Percentiles rank a stretch among this genome's conserved stretches.
These are phyloP conservation scores for Bonia amplexicaulis DNA, from an alignment of 176 grass and related monocot species.

Conservation along the genomic window DNA sequence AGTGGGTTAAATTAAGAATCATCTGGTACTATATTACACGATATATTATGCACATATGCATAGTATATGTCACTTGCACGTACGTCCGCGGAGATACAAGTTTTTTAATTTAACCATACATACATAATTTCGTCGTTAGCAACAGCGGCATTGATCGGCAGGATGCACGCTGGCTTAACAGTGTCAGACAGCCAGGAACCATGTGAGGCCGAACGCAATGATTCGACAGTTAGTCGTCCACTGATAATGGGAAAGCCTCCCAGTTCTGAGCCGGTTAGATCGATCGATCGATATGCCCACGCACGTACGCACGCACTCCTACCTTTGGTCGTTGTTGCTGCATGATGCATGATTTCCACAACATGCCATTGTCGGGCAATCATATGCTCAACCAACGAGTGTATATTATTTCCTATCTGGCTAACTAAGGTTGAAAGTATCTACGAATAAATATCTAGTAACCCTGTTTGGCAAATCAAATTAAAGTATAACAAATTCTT, in stretches of 20 bases:
- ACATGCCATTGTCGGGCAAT: conserved; percentile 33
- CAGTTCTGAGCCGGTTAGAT: conserved; percentile 18
- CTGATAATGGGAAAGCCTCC: neutral
- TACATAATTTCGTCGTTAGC: neutral
- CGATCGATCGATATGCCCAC: neutral
- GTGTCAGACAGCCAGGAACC: neutral
- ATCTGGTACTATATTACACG: neutral
- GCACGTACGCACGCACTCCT: conserved; percentile 16
- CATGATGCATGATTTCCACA: conserved; percentile 28
- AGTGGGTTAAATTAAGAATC: neutral
- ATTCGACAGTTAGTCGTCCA: conserved; percentile 15
- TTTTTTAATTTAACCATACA: neutral
- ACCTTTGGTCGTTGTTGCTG: conserved; percentile 15
- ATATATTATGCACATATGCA: no score
- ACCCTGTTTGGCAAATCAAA: neutral
- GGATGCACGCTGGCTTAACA: neutral
- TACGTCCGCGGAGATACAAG: neutral
- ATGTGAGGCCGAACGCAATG: conserved; percentile 12
- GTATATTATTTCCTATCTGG: no score
- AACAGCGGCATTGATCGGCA: neutral
- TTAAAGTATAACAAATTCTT: neutral
- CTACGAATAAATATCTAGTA: neutral
- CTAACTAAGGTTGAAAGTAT: no score
- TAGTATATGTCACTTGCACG: neutral
- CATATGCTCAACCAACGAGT: neutral